Evolutionary conservation across 495 filamentous ascomycete species (phyloP).

Genomic region (Achaetomiella virescens): DNA sequence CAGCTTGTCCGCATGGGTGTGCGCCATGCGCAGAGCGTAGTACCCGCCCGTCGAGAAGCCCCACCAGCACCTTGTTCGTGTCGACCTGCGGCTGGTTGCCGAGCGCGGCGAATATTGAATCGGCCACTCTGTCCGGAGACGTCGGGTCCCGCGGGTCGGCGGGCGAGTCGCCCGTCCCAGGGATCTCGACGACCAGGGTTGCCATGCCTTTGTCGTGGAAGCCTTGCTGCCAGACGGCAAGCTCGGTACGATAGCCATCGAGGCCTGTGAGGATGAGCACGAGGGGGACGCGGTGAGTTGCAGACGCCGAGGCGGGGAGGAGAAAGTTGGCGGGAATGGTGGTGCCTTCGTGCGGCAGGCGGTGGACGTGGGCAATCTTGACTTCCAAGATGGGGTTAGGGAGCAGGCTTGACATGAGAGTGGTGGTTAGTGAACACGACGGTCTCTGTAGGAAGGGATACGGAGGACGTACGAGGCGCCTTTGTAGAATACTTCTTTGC

Average conservation of each 20-base stretch:
- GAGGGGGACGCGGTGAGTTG: constrained; percentile 41
- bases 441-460: not conserved
- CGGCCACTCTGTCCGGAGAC: constrained; percentile 50
- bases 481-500: constrained; percentile 45
- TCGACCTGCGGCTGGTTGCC: constrained; percentile 46
- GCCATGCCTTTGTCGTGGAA: constrained; percentile 50
- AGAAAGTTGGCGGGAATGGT: constrained; percentile 55
- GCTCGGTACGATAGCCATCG: constrained; percentile 68
- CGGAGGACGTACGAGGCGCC: constrained; percentile 9
- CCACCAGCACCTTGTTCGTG: constrained; percentile 52
- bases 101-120: constrained; percentile 59
- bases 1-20: constrained; percentile 56
- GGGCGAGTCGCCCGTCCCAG: constrained; percentile 68
- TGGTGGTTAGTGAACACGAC: not conserved
- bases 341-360: constrained; percentile 12
- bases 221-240: constrained; percentile 57
- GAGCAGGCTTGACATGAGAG: constrained; percentile 39
- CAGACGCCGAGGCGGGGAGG: constrained; percentile 35
- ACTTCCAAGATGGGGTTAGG: constrained; percentile 48
- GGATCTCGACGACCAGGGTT: constrained; percentile 60
- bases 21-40: constrained; percentile 61
- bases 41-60: constrained; percentile 66
- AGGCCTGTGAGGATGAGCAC: constrained; percentile 64
- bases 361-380: constrained; percentile 51
- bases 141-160: constrained; percentile 42